These are phyloP conservation scores for Pythium apleroticum DNA, from an alignment of 352 stramenopile species.

Conservation along the genomic window DNA sequence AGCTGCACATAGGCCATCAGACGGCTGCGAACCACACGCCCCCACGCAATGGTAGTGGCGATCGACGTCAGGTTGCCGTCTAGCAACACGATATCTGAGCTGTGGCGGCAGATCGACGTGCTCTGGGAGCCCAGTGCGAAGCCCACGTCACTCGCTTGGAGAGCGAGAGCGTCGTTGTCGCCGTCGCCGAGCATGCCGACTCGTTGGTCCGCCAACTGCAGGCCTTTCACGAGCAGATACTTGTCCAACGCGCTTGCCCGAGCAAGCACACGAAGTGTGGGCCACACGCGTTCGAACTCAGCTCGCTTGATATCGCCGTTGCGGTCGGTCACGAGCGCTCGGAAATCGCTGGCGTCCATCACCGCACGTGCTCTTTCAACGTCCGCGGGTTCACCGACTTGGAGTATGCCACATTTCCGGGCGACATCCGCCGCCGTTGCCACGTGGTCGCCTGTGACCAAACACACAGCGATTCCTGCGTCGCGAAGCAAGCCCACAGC, in stretches of 20 bases:
- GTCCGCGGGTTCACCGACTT: conserved; percentile 10
- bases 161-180: conserved; percentile 59
- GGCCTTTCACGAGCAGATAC: conserved; percentile 82
- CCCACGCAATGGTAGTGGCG: not conserved
- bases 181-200: conserved; percentile 72
- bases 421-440: conserved; percentile 89
- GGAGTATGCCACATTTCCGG: conserved; percentile 82
- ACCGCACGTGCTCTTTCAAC: not conserved
- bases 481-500: conserved; percentile 86
- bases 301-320: conserved; percentile 53
- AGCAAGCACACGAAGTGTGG: conserved; percentile 86
- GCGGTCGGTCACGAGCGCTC: conserved; percentile 40
- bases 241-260: conserved; percentile 89
- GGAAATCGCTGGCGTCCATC: conserved; percentile 57
- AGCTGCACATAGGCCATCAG: not conserved
- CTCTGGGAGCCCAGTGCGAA: conserved; percentile 48
- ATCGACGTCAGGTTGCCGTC: not conserved
- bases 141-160: conserved; percentile 72
- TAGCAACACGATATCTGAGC: not conserved
- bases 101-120: not conserved
- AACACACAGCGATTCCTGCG: conserved; percentile 90
- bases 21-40: not conserved
- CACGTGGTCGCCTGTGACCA: conserved; percentile 91
- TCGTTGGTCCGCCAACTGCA: conserved; percentile 61
- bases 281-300: conserved; percentile 79